These are phyloP conservation scores for Phytophthora aleatoria DNA, from an alignment of 352 stramenopile species.

Conservation along the genomic window DNA sequence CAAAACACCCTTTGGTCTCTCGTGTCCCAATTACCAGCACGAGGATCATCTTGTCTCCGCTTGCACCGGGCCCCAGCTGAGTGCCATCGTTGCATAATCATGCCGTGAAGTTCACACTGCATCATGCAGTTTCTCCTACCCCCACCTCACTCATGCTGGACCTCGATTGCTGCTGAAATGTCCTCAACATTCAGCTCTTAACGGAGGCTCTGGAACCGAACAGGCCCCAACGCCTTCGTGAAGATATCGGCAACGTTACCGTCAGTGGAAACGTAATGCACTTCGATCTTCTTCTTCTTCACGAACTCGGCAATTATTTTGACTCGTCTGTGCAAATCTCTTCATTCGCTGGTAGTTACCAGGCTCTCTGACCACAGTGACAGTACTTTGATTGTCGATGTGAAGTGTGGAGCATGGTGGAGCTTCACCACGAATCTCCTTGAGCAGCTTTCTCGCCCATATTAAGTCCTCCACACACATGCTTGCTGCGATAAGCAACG, in stretches of 20 bases:
- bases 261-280: neutral
- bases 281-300: neutral
- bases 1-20: neutral
- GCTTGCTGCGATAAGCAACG: no score
- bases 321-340: neutral
- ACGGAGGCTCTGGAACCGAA: neutral
- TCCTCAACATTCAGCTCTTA: neutral
- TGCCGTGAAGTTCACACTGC: neutral
- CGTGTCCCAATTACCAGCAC: neutral
- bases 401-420: neutral
- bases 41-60: neutral
- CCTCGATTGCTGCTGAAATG: neutral
- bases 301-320: constrained; percentile 6
- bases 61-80: neutral
- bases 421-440: neutral
- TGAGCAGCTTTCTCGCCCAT: constrained; percentile 3
- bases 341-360: constrained; percentile 1
- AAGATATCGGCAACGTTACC: constrained; percentile 10
- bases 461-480: no score
- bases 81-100: neutral
- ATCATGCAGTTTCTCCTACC: constrained; percentile 1
- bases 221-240: constrained; percentile 12
- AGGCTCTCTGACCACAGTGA: constrained; percentile 1
- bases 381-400: constrained; percentile 7
- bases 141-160: no score